Evolutionary conservation across 176 grass and related monocot species (phyloP).

Genomic region (Carex myosuroides): DNA sequence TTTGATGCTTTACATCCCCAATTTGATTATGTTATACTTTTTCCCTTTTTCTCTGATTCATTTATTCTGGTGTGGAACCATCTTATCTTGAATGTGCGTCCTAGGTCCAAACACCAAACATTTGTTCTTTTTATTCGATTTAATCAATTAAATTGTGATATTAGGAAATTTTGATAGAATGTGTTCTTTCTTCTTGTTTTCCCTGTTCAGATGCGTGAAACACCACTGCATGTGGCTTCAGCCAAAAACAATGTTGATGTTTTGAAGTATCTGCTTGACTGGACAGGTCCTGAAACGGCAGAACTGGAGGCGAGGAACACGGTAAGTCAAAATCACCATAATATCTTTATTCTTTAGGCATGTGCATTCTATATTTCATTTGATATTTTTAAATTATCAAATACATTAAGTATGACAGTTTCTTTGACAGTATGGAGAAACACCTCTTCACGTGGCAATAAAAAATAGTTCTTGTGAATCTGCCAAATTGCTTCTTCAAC

Average conservation of each 20-base stretch:
- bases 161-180: neutral
- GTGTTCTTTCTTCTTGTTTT: neutral
- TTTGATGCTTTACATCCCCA: neutral
- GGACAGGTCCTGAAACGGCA: slow-evolving; percentile 39
- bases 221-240: slow-evolving; percentile 85
- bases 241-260: slow-evolving; percentile 59
- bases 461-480: slow-evolving; percentile 80
- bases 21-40: neutral
- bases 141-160: neutral
- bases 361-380: neutral
- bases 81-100: neutral
- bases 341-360: neutral
- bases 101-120: neutral
- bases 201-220: slow-evolving; percentile 69
- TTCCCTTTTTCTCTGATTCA: neutral
- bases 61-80: neutral
- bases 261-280: slow-evolving; percentile 73
- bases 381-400: neutral
- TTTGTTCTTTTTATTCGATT: neutral
- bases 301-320: slow-evolving; percentile 90
- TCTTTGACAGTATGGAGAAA: slow-evolving; percentile 85
- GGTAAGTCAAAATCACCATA: slow-evolving; percentile 40
- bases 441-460: slow-evolving; percentile 88
- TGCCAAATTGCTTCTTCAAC: slow-evolving; percentile 63
- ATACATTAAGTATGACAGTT: neutral